Evolutionary conservation across 805 yeast genomes (phyloP).

Genomic region (Yarrowia divulgata): DNA sequence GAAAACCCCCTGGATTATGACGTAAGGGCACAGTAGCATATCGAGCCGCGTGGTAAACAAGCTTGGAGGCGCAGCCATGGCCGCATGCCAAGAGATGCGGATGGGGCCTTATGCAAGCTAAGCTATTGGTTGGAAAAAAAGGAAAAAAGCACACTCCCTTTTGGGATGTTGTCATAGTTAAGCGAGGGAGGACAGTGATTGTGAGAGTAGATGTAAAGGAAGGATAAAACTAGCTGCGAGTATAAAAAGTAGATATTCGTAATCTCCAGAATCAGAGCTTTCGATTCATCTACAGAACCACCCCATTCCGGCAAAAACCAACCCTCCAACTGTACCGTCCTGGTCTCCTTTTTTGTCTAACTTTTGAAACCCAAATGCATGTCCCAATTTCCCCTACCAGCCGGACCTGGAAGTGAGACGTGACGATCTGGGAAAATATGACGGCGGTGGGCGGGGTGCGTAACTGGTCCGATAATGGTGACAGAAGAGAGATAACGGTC

Average conservation of each 20-base stretch:
- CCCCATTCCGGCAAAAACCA: not conserved
- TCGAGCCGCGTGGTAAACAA: conserved; percentile 36
- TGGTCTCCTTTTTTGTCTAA: not conserved
- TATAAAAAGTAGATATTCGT: not conserved
- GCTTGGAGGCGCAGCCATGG: conserved; percentile 37
- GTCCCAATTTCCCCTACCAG: conserved; percentile 1
- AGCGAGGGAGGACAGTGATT: too few relatives aligned
- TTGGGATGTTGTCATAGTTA: not conserved
- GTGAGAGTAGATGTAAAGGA: too few relatives aligned
- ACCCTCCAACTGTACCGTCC: not conserved
- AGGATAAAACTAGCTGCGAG: too few relatives aligned
- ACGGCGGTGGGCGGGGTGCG: conserved; percentile 7
- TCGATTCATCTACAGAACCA: not conserved
- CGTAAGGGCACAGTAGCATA: conserved; percentile 31
- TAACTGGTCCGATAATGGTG: not conserved
- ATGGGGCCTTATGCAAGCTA: conserved; percentile 7
- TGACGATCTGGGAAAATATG: not conserved
- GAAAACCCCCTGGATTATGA: not conserved
- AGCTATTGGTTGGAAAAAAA: not conserved
- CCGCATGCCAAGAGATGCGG: conserved; percentile 38
- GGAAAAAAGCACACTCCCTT: not conserved
- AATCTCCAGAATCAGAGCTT: not conserved
- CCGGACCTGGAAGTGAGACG: conserved; percentile 18
- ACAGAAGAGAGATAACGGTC: not conserved
- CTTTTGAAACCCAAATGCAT: not conserved